Evolutionary conservation across 371 early-diverging fungal genomes (phyloP).

Genomic region (Fennellomyces sp.): DNA sequence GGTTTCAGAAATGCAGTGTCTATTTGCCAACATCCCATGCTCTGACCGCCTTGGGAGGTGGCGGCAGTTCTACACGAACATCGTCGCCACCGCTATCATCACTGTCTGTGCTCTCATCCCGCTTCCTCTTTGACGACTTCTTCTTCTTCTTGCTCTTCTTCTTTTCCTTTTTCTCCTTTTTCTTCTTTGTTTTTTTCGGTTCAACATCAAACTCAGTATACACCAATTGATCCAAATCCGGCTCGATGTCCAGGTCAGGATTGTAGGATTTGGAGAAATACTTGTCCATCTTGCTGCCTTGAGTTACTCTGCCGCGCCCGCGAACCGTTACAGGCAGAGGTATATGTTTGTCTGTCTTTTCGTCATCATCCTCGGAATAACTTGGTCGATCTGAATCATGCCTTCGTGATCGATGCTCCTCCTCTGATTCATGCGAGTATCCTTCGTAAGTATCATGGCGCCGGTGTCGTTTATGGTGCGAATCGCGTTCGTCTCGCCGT

Average conservation of each 20-base stretch:
- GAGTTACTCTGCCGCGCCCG: conserved; percentile 41
- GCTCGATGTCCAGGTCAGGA: conserved; percentile 65
- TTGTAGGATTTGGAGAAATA: conserved; percentile 72
- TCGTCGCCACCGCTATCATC: background rate
- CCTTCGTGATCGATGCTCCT: background rate
- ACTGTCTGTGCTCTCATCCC: conserved; percentile 5
- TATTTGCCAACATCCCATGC: conserved; percentile 21
- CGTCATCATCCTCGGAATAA: background rate
- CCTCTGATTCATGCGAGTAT: too few relatives aligned
- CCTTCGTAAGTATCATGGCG: background rate
- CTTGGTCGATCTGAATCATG: background rate
- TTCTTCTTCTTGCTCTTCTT: conserved; percentile 16
- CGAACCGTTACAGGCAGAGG: conserved; percentile 18
- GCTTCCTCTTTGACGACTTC: conserved; percentile 5
- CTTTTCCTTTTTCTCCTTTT: conserved; percentile 24
- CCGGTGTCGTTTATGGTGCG: background rate
- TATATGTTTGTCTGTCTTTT: background rate
- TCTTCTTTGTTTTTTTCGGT: conserved; percentile 21
- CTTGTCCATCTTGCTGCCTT: conserved; percentile 64
- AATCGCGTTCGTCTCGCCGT: background rate
- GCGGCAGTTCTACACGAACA: conserved; percentile 10
- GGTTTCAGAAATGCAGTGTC: background rate
- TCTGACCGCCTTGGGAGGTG: conserved; percentile 3
- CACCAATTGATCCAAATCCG: conserved; percentile 45
- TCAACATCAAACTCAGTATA: conserved; percentile 28